These are phyloP conservation scores for Magnolia kwangsiensis DNA, from an alignment of 164 flowering plant genomes.

Conservation along the genomic window DNA sequence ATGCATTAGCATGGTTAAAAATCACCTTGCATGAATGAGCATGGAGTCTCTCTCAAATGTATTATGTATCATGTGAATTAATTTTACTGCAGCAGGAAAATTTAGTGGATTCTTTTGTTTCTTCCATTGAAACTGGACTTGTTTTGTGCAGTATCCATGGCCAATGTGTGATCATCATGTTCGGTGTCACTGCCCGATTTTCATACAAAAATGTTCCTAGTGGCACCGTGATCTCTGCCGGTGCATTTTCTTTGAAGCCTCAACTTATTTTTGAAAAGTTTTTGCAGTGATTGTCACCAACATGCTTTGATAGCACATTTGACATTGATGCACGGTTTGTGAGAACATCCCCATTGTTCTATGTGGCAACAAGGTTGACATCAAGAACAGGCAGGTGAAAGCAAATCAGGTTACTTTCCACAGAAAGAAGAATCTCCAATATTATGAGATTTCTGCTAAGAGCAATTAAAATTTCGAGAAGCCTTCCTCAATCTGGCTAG, in stretches of 20 bases:
- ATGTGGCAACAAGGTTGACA: slow-evolving; percentile 91
- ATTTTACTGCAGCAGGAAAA: not conserved
- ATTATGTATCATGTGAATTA: no score
- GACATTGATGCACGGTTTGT: not conserved
- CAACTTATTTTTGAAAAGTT: not conserved
- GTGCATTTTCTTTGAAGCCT: slow-evolving; percentile 16
- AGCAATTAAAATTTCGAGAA: slow-evolving; percentile 85
- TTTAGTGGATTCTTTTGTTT: not conserved
- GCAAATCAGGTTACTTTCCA: slow-evolving; percentile 92
- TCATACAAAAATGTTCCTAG: slow-evolving; percentile 90
- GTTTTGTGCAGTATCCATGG: slow-evolving; percentile 71
- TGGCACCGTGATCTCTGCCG: slow-evolving; percentile 93
- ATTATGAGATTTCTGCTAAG: slow-evolving; percentile 86
- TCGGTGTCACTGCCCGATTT: slow-evolving; percentile 85
- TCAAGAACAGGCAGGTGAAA: slow-evolving; percentile 87
- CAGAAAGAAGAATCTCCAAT: slow-evolving; percentile 78
- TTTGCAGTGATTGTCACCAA: not conserved
- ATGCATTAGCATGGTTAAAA: no score
- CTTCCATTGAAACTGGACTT: not conserved
- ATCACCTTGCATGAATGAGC: no score
- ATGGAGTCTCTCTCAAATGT: no score
- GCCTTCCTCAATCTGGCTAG: slow-evolving; percentile 77
- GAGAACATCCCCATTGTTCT: slow-evolving; percentile 86
- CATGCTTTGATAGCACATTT: not conserved
- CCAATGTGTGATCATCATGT: slow-evolving; percentile 89